These are phyloP conservation scores for Botryotinia globosa DNA, from an alignment of 2,329 filamentous ascomycete genomes.

Conservation along the genomic window DNA sequence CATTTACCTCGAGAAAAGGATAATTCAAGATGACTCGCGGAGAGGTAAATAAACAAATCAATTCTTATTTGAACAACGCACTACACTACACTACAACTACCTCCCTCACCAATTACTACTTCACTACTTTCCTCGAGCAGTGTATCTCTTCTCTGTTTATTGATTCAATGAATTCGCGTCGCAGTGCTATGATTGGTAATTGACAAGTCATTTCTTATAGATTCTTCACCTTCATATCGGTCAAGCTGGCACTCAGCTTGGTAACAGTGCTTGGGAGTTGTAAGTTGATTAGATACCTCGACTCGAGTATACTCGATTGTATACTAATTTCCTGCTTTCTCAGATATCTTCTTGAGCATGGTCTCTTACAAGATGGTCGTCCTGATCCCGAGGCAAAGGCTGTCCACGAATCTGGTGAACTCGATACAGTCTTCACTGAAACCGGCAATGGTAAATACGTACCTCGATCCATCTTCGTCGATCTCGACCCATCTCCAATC, in stretches of 20 bases:
- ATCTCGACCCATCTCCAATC: slow-evolving; percentile 64
- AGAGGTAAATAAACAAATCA: slow-evolving; percentile 25
- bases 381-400: slow-evolving; percentile 54
- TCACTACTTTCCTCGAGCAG: not conserved
- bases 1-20: slow-evolving; percentile 6
- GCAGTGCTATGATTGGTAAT: slow-evolving; percentile 11
- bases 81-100: not conserved
- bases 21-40: slow-evolving; percentile 28
- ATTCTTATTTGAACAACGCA: not conserved
- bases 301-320: not conserved
- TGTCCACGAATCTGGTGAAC: slow-evolving; percentile 53
- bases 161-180: slow-evolving; percentile 1
- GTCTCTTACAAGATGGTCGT: slow-evolving; percentile 58
- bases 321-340: not conserved
- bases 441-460: slow-evolving; percentile 64
- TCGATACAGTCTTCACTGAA: slow-evolving; percentile 66
- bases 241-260: slow-evolving; percentile 65
- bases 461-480: slow-evolving; percentile 64
- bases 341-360: slow-evolving; percentile 66
- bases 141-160: not conserved
- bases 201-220: slow-evolving; percentile 39
- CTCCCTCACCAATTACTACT: not conserved
- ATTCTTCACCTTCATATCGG: slow-evolving; percentile 67
- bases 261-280: slow-evolving; percentile 69
- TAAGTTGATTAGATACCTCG: slow-evolving; percentile 43